Base-by-base conservation (phyloP, 495 filamentous ascomycete species). In the Thermochaetoides thermophila region DNA sequence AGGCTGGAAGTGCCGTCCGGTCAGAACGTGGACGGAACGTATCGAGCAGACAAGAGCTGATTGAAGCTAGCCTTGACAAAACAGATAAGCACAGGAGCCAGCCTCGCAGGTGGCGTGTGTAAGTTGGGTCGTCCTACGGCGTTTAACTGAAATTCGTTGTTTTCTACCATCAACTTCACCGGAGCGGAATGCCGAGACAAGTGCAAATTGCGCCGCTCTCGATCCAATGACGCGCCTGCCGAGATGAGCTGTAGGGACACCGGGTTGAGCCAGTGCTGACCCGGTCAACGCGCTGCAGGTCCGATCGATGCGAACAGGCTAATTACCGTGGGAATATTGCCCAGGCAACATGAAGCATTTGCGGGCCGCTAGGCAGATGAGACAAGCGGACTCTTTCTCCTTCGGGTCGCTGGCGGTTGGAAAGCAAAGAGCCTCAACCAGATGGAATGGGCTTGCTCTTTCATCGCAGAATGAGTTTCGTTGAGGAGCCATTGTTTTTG, bases 321-420 rank as follows among this genome's bases (percentile, higher is more conserved):
- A 52, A 49, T 49, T 52, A 42, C 34, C 37, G 31, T 36, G 26
- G 39, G 23, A 36, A 40, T 42, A 47, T 42, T 47, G 41, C 44
- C 38, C 17, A 32, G 17, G 22, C 23, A 21, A 25, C 19, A 32
- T 12, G 16, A 34, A 32, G 36, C 24, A 27, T 27, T 25, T 21
- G 30, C 32, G 41, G 16, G 32, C 39, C 35, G 25, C 17, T 29
- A n/a, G 21, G 32, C 7, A 18, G 29, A 28, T 27, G n/a, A 7
- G 29, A 17, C 35, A 20, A 16, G 17, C 17, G 1, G 13, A 14
- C 9, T 5, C 31, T 16, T 32, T 15, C 22, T 40, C 19, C 27
- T n/a, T n/a, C 27, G 27, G 35, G 3, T 11, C 11, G 31, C 17
- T 16, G 26, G 19, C 26, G 21, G 26, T 15, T 16, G 37, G 29